Conservation (phyloP, 2,329 filamentous ascomycete genomes). For the Epichloe brachyelytri region DNA sequence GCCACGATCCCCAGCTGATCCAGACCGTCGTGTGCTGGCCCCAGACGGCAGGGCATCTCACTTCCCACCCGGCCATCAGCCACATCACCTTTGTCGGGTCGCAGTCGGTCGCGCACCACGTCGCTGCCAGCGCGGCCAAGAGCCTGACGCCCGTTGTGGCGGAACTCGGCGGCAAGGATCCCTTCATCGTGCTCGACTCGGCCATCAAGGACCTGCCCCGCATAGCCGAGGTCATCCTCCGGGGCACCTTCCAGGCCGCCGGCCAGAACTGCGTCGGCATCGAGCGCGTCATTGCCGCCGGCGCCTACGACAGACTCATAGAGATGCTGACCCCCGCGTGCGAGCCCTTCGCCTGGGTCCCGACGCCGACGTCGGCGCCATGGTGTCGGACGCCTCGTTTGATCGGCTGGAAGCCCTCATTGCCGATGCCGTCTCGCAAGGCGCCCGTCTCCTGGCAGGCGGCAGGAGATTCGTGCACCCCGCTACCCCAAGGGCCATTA, state of each 20-base stretch:
- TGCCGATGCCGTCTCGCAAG: constrained; percentile 59
- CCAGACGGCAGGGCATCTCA: constrained; percentile 64
- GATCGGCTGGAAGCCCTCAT: constrained; percentile 64
- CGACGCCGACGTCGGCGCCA: constrained; percentile 71
- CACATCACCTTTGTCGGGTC: constrained; percentile 97
- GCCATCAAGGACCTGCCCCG: constrained; percentile 50
- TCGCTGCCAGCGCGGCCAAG: constrained; percentile 76
- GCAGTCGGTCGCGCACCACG: constrained; percentile 71
- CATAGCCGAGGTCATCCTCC: constrained; percentile 71
- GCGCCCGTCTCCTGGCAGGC: constrained; percentile 71
- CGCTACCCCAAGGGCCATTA: constrained; percentile 71
- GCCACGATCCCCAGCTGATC: constrained; percentile 68
- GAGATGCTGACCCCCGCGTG: constrained; percentile 61
- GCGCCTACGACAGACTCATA: constrained; percentile 63
- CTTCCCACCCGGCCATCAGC: constrained; percentile 68
- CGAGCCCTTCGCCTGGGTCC: constrained; percentile 63
- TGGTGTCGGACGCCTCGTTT: constrained; percentile 73
- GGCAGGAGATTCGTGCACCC: constrained; percentile 59
- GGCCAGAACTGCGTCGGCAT: constrained; percentile 98
- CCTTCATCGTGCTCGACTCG: constrained; percentile 79
- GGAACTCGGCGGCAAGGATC: constrained; percentile 91
- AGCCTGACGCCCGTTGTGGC: constrained; percentile 77
- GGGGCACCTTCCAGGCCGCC: constrained; percentile 86
- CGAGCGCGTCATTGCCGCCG: constrained; percentile 76
- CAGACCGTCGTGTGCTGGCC: constrained; percentile 86